Base-by-base conservation (phyloP, 805 yeast species). In the Ogataea degrootiae region DNA sequence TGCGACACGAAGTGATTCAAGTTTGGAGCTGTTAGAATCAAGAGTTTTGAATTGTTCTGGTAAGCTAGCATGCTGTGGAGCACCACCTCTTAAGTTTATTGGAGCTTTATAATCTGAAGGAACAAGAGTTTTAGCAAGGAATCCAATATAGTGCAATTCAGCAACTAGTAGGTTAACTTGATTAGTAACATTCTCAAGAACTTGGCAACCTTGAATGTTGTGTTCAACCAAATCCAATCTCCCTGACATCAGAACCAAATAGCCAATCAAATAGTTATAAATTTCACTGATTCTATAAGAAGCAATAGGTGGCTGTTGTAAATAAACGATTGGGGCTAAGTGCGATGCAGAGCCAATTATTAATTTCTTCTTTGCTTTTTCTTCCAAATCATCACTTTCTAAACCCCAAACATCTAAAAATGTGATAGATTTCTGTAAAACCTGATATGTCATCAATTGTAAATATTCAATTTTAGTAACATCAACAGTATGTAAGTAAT, bases 201-300 rank as follows among this genome's bases (percentile, higher is more conserved):
- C 63, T 52, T 83, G 84, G 58, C 89, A 82, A 2, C 92, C 92
- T 16, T 71, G 71, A 4, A 81, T 74, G 59, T 85, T 86, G 55
- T 82, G 85, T 59, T 87, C 94, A 34, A 86, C 79, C 63, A 87
- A 71, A 62, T 87, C 94, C 53, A 87, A 66, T 56, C 95, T 68
- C n/a, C 95, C 95, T 15, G 85, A 72, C 9, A 86, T 76, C 53
- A 87, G 58, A 2, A 85, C 83, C 52, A 85, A 69, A 57, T 86
- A 86, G 1, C 79, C 71, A 56, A 77, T 76, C 15, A 85, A 58
- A 5, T 82, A 69, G 26, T 78, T 76, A 55, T 83, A 76, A 37
- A 85, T 76, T 62, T 85, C 91, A 23, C 79, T 75, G 22, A 85
- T 68, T 55, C 95, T 70, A 46, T 72, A 76, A 47, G 77, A 72